A percentile compares a stretch with the other conserved stretches of the same genome.
phyloP scores from a whole-genome alignment of 345 rosid genomes.

The Nephelium lappaceum region DNA sequence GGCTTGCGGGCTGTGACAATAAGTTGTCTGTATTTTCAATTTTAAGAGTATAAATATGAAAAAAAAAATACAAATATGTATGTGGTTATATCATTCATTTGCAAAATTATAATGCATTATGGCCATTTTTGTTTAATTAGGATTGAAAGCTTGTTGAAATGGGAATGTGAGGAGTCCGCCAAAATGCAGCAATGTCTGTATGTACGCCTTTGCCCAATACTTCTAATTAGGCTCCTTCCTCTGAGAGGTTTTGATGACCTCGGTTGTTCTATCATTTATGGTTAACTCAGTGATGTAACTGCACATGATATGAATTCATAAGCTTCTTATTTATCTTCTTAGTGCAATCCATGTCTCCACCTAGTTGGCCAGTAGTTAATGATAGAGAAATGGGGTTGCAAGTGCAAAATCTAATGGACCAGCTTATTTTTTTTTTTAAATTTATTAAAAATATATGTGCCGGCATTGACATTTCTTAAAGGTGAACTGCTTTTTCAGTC shows the following conservation, averaged over 20 bases:
- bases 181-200: conserved; percentile 55
- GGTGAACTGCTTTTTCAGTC: not conserved
- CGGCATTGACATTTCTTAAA: conserved; percentile 1
- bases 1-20: no score
- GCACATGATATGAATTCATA: conserved; percentile 41
- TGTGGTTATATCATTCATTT: not conserved
- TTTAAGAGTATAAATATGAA: not conserved
- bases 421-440: not conserved
- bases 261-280: conserved; percentile 53
- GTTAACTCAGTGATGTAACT: conserved; percentile 44
- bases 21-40: not conserved
- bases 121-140: conserved; percentile 25
- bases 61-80: not conserved
- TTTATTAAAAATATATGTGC: not conserved
- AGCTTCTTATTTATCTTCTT: conserved; percentile 11
- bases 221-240: conserved; percentile 81
- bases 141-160: conserved; percentile 37
- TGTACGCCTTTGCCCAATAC: conserved; percentile 84
- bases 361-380: not conserved
- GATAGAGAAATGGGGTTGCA: not conserved
- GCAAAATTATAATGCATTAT: conserved; percentile 2
- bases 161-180: conserved; percentile 41
- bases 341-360: not conserved
- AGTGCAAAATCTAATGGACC: not conserved
- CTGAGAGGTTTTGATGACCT: conserved; percentile 68